Percentiles rank a stretch among this genome's conserved stretches.
Evolutionary conservation across 106 monocot species (phyloP).

Genomic region (Gastrodia elata): DNA sequence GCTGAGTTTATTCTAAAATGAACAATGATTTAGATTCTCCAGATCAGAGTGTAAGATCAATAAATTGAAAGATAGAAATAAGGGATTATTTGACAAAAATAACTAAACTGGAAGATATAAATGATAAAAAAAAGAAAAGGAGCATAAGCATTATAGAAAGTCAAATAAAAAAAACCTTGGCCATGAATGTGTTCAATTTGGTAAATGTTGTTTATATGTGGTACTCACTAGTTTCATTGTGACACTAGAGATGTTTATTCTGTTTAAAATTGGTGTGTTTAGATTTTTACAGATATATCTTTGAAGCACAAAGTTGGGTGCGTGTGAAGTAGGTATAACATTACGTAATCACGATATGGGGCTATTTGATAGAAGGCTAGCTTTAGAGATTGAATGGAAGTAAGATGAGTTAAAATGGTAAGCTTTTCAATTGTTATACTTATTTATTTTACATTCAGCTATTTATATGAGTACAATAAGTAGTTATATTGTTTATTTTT

Average conservation of each 20-base stretch:
- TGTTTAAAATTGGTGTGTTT: not conserved
- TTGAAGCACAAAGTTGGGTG: not conserved
- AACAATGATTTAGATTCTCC: conserved; percentile 2
- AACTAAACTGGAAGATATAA: not conserved
- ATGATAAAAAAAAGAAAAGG: not conserved
- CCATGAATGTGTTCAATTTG: not conserved
- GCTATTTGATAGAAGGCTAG: too few species aligned
- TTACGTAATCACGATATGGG: not conserved
- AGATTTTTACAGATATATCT: not conserved
- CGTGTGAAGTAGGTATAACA: not conserved
- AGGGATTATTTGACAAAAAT: not conserved
- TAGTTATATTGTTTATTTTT: too few species aligned
- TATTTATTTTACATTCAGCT: too few species aligned
- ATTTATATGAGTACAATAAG: too few species aligned
- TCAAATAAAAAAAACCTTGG: not conserved
- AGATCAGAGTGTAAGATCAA: not conserved
- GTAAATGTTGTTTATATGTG: not conserved
- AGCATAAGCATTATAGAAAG: too few species aligned
- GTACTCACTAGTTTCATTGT: not conserved
- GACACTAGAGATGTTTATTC: not conserved
- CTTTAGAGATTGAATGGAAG: too few species aligned
- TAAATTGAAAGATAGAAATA: not conserved
- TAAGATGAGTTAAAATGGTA: too few species aligned
- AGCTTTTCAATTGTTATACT: too few species aligned
- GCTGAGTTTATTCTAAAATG: not conserved